Percentiles rank a stretch among this genome's conserved stretches.
These are phyloP conservation scores for Phytophthora meadii DNA, from an alignment of 352 stramenopile genomes.

Conservation along the genomic window DNA sequence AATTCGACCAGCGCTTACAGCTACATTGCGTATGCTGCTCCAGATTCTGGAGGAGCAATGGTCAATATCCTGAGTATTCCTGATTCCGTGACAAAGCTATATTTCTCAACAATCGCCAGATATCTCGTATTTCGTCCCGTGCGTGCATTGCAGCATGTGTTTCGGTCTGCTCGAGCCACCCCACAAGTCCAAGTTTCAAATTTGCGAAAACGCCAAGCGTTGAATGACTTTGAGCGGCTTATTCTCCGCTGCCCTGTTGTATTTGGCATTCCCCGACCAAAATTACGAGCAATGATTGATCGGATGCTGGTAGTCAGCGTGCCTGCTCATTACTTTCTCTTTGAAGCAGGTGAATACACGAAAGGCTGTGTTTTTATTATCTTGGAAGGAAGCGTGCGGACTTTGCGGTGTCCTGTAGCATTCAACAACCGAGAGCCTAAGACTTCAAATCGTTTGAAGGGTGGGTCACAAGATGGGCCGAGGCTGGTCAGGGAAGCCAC, in stretches of 20 bases:
- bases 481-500: slow-evolving; percentile 1
- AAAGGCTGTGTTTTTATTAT: slow-evolving; percentile 28
- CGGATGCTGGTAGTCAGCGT: slow-evolving; percentile 28
- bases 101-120: slow-evolving; percentile 40
- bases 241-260: slow-evolving; percentile 27
- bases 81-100: slow-evolving; percentile 31
- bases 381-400: slow-evolving; percentile 28
- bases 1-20: slow-evolving; percentile 44
- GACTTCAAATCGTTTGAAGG: slow-evolving; percentile 2
- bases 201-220: neutral
- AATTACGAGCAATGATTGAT: slow-evolving; percentile 15
- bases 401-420: slow-evolving; percentile 13
- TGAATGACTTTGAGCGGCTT: slow-evolving; percentile 28
- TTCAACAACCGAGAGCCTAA: neutral
- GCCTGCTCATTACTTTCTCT: slow-evolving; percentile 30
- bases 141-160: slow-evolving; percentile 41
- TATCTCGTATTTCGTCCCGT: slow-evolving; percentile 51
- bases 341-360: slow-evolving; percentile 32
- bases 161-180: slow-evolving; percentile 17
- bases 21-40: slow-evolving; percentile 44
- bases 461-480: neutral
- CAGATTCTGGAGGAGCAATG: neutral
- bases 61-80: slow-evolving; percentile 44
- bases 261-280: slow-evolving; percentile 31
- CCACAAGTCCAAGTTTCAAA: neutral